These are phyloP conservation scores for Schizothecium vesticola DNA, from an alignment of 495 filamentous ascomycete genomes.

Conservation along the genomic window DNA sequence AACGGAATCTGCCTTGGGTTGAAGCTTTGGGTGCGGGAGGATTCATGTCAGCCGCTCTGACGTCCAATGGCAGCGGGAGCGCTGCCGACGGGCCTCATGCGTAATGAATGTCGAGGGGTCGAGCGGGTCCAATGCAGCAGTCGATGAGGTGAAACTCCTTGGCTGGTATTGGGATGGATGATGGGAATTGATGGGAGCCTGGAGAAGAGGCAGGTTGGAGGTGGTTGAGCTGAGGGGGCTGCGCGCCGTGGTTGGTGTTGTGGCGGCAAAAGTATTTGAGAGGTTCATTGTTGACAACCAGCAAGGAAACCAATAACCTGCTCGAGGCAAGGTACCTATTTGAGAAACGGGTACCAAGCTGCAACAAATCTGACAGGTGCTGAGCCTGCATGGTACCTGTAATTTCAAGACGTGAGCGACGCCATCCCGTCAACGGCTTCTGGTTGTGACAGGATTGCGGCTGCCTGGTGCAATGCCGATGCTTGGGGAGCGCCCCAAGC, in stretches of 20 bases:
- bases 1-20: neutral
- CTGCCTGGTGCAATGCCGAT: neutral
- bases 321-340: neutral
- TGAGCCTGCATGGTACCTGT: neutral
- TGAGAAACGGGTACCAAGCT: neutral
- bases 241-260: neutral
- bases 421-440: neutral
- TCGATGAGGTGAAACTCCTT: neutral
- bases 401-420: neutral
- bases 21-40: neutral
- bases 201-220: neutral
- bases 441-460: neutral
- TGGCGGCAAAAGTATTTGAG: neutral
- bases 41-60: neutral
- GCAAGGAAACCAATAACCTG: neutral
- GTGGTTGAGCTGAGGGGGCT: neutral
- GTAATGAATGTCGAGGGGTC: neutral
- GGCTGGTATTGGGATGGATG: neutral
- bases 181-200: neutral
- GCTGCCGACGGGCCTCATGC: neutral
- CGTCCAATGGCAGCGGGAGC: neutral
- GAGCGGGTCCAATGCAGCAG: neutral
- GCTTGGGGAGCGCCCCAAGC: too few relatives aligned
- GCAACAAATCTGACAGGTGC: neutral
- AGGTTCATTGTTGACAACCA: neutral